These are phyloP conservation scores for Peronospora belbahrii DNA, from an alignment of 352 stramenopile genomes.

Conservation along the genomic window DNA sequence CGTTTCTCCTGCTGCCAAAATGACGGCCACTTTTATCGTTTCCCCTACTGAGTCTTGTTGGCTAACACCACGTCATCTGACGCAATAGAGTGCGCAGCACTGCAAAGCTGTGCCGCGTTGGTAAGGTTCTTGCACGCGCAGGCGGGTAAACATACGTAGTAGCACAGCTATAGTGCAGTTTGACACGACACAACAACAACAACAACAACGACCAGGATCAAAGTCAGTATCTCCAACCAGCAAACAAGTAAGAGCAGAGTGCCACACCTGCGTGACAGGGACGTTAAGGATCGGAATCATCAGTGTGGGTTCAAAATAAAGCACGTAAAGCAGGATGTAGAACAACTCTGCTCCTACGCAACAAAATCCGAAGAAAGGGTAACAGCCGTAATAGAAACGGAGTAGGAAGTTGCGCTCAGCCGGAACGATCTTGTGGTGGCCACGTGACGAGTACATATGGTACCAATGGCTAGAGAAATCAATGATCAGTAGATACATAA, in stretches of 20 bases:
- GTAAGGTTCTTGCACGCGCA: conserved; percentile 90
- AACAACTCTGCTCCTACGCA: conserved; percentile 89
- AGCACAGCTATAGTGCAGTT: conserved; percentile 46
- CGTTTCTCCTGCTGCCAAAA: conserved; percentile 4
- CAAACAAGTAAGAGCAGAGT: background rate
- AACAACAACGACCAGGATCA: background rate
- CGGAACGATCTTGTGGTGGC: conserved; percentile 93
- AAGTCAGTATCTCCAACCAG: background rate
- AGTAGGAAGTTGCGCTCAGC: conserved; percentile 91
- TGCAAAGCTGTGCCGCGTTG: conserved; percentile 88
- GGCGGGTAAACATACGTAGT: conserved; percentile 84
- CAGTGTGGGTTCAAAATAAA: conserved; percentile 68
- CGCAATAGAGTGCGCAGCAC: conserved; percentile 75
- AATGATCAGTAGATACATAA: conserved; percentile 89
- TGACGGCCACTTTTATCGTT: background rate
- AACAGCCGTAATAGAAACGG: conserved; percentile 89
- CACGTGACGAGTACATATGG: conserved; percentile 93
- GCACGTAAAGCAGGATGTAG: conserved; percentile 89
- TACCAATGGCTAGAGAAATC: conserved; percentile 98
- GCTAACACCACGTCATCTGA: conserved; percentile 41
- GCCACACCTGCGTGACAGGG: conserved; percentile 44
- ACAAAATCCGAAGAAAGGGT: conserved; percentile 90
- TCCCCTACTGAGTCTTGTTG: conserved; percentile 51
- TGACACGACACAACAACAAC: conserved; percentile 14
- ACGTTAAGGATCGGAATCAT: conserved; percentile 49